These are phyloP conservation scores for Sarocladium kiliense DNA, from an alignment of 2,329 filamentous ascomycete species.

Conservation along the genomic window DNA sequence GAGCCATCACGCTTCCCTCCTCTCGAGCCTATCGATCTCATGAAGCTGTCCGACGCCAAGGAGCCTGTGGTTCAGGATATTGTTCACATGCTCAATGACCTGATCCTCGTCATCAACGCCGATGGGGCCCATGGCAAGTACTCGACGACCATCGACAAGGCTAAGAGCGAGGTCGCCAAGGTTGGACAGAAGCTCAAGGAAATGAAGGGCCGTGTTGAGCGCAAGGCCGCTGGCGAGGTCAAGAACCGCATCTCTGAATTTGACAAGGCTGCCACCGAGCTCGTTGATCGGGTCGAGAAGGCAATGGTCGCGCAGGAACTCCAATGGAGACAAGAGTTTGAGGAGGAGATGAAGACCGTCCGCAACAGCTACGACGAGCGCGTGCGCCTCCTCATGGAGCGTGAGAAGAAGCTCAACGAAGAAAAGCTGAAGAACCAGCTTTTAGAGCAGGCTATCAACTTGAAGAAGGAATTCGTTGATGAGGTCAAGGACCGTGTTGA, in stretches of 20 bases:
- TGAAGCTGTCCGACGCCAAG: slow-evolving; percentile 68
- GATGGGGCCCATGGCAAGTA: slow-evolving; percentile 77
- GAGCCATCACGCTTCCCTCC: slow-evolving; percentile 61
- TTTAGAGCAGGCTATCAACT: slow-evolving; percentile 80
- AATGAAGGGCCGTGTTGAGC: slow-evolving; percentile 64
- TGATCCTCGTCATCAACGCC: slow-evolving; percentile 88
- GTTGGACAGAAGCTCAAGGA: slow-evolving; percentile 73
- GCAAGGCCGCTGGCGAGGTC: slow-evolving; percentile 71
- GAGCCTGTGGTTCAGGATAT: slow-evolving; percentile 90
- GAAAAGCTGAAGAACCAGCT: slow-evolving; percentile 80
- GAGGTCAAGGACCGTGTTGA: slow-evolving; percentile 81
- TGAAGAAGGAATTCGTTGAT: slow-evolving; percentile 78
- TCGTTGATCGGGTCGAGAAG: slow-evolving; percentile 82
- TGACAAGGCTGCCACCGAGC: slow-evolving; percentile 77
- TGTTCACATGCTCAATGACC: slow-evolving; percentile 91
- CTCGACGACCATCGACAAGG: slow-evolving; percentile 71
- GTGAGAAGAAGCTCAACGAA: slow-evolving; percentile 74
- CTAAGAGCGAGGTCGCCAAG: slow-evolving; percentile 74
- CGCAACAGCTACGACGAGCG: slow-evolving; percentile 74
- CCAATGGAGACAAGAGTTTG: slow-evolving; percentile 83
- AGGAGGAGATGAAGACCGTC: slow-evolving; percentile 75
- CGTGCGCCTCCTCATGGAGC: slow-evolving; percentile 71
- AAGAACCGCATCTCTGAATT: slow-evolving; percentile 70
- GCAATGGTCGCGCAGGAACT: slow-evolving; percentile 77
- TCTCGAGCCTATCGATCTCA: slow-evolving; percentile 68